Evolutionary conservation across 1,284 basidiomycete species (phyloP).

Genomic region (Rhodotorula sp.): DNA sequence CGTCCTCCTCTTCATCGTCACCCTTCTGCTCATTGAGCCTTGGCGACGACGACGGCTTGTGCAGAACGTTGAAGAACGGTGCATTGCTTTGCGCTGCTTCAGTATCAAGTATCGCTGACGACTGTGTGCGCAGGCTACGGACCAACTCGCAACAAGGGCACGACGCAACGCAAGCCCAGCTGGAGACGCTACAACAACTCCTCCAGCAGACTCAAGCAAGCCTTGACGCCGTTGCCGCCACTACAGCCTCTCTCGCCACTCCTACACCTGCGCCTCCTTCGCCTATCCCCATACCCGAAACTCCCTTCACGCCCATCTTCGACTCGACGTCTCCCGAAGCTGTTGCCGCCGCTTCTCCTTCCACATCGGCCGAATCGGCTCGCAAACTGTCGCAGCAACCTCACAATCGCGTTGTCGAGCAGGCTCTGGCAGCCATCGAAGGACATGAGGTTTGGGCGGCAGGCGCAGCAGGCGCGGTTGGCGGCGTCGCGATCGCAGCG

Average conservation of each 20-base stretch:
- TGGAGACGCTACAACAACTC: slow-evolving; percentile 23
- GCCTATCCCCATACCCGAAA: neutral
- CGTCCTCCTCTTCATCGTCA: slow-evolving; percentile 78
- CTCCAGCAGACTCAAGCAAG: slow-evolving; percentile 33
- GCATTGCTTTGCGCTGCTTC: neutral
- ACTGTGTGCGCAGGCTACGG: slow-evolving; percentile 10
- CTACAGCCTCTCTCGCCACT: slow-evolving; percentile 2
- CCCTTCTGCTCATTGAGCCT: slow-evolving; percentile 84
- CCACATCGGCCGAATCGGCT: neutral
- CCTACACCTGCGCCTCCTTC: neutral
- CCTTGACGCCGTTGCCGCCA: slow-evolving; percentile 23
- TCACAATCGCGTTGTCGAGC: neutral
- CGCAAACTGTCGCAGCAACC: neutral
- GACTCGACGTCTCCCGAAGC: neutral
- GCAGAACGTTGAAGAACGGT: slow-evolving; percentile 71
- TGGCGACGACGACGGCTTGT: slow-evolving; percentile 84
- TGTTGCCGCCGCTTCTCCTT: neutral
- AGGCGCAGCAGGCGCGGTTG: slow-evolving; percentile 12
- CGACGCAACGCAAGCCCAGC: slow-evolving; percentile 27
- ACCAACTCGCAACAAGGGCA: slow-evolving; percentile 22
- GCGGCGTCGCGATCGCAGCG: slow-evolving; percentile 10
- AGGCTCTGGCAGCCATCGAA: slow-evolving; percentile 13
- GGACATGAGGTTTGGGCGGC: slow-evolving; percentile 16
- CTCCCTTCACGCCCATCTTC: neutral
- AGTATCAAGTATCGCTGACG: fast-evolving